phyloP scores from a whole-genome alignment of 1,139 yeast species.

The Debaryomyces robertsiae region DNA sequence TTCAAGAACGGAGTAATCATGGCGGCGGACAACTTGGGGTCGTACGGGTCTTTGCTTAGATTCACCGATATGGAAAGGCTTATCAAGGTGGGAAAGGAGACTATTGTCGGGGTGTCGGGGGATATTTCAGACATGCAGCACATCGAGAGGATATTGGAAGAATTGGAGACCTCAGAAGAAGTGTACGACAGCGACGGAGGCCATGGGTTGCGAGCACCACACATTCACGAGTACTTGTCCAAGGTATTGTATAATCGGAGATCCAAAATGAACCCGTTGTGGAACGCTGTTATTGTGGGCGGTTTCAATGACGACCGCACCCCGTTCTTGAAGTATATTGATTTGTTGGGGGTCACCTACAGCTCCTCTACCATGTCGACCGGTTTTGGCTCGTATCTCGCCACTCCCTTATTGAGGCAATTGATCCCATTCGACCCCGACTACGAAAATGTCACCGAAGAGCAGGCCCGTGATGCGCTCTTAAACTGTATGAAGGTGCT shows the following conservation, averaged over 20 bases:
- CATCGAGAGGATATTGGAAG: constrained; percentile 71
- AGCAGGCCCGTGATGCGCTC: constrained; percentile 72
- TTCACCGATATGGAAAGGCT: constrained; percentile 85
- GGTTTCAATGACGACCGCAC: constrained; percentile 73
- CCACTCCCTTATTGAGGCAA: constrained; percentile 87
- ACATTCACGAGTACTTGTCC: constrained; percentile 85
- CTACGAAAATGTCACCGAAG: constrained; percentile 65
- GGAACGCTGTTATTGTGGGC: constrained; percentile 93
- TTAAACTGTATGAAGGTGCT: constrained; percentile 91
- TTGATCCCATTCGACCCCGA: constrained; percentile 81
- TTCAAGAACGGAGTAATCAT: constrained; percentile 86
- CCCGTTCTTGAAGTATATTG: constrained; percentile 82
- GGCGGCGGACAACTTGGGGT: constrained; percentile 93
- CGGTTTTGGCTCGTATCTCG: constrained; percentile 95
- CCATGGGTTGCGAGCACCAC: constrained; percentile 76
- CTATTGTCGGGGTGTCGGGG: constrained; percentile 93
- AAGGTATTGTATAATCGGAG: constrained; percentile 86
- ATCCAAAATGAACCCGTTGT: constrained; percentile 90
- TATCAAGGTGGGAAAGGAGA: constrained; percentile 76
- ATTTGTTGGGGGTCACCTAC: constrained; percentile 88
- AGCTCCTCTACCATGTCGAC: constrained; percentile 90
- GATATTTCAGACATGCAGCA: constrained; percentile 94
- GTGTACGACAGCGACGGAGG: constrained; percentile 79
- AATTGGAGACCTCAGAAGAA: constrained; percentile 71
- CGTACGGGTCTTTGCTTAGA: constrained; percentile 91